Percentiles rank a stretch among this genome's conserved stretches.
These are phyloP conservation scores for Irpex sp. DNA, from an alignment of 1,284 basidiomycete genomes.

Conservation along the genomic window DNA sequence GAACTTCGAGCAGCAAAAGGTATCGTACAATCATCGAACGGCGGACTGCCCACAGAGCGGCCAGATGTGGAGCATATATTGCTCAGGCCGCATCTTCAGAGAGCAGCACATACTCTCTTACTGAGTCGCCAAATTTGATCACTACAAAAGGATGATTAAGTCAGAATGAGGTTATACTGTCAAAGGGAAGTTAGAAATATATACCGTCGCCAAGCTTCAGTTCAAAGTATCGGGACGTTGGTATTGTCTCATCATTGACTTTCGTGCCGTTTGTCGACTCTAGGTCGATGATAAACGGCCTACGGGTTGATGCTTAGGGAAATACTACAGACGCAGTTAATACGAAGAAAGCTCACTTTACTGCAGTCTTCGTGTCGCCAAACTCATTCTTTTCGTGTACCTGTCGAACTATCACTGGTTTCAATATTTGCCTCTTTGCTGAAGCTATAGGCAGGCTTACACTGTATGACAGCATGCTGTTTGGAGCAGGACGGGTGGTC, in stretches of 20 bases:
- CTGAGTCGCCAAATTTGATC: slow-evolving; percentile 87
- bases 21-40: too few species aligned
- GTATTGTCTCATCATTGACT: slow-evolving; percentile 87
- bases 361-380: slow-evolving; percentile 69
- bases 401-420: slow-evolving; percentile 61
- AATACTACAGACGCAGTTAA: background rate
- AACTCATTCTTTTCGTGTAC: slow-evolving; percentile 87
- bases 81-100: slow-evolving; percentile 67
- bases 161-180: background rate
- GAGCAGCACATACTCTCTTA: slow-evolving; percentile 85
- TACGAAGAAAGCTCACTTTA: slow-evolving; percentile 62
- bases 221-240: slow-evolving; percentile 88
- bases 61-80: background rate
- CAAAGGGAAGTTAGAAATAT: slow-evolving; percentile 23
- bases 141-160: slow-evolving; percentile 43
- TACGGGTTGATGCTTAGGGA: slow-evolving; percentile 12
- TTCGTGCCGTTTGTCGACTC: slow-evolving; percentile 95
- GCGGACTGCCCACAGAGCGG: background rate
- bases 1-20: too few species aligned
- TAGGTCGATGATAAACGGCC: slow-evolving; percentile 94
- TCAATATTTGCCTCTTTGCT: slow-evolving; percentile 5
- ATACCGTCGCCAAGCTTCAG: slow-evolving; percentile 82
- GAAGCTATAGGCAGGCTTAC: slow-evolving; percentile 36
- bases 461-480: slow-evolving; percentile 97
- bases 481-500: slow-evolving; percentile 98